Evolutionary conservation across 2,329 filamentous ascomycete genomes (phyloP).

Genomic region (Neospermospora avenae): DNA sequence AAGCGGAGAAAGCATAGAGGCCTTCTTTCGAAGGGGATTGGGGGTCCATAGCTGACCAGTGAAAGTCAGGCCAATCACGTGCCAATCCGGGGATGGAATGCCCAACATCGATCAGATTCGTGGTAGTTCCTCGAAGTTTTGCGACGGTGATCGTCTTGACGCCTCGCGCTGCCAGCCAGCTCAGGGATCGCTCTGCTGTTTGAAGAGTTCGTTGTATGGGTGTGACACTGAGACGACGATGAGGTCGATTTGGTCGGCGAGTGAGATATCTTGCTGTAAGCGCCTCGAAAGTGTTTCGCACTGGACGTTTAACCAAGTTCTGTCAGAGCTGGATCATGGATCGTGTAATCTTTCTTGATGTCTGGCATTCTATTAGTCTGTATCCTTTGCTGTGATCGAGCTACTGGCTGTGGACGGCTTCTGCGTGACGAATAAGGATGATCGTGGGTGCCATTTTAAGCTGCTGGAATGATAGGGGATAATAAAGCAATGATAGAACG

Average conservation of each 20-base stretch:
- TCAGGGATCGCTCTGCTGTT: slow-evolving; percentile 31
- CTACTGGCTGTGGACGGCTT: slow-evolving; percentile 41
- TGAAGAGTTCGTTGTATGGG: slow-evolving; percentile 35
- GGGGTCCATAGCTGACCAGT: slow-evolving; percentile 33
- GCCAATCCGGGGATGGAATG: slow-evolving; percentile 26
- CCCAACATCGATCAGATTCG: slow-evolving; percentile 34
- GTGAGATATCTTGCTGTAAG: slow-evolving; percentile 29
- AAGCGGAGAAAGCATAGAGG: slow-evolving; percentile 29
- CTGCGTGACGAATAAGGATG: slow-evolving; percentile 42
- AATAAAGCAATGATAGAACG: too few species aligned
- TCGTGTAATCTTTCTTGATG: slow-evolving; percentile 27
- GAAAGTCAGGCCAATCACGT: slow-evolving; percentile 33
- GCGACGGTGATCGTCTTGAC: slow-evolving; percentile 30
- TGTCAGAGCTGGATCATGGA: slow-evolving; percentile 29
- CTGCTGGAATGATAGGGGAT: too few species aligned
- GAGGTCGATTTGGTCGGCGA: slow-evolving; percentile 33
- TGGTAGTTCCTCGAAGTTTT: slow-evolving; percentile 35
- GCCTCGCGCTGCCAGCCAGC: slow-evolving; percentile 33
- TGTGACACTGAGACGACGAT: slow-evolving; percentile 34
- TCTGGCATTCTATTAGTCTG: too few species aligned
- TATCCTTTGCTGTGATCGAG: neutral
- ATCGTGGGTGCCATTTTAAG: slow-evolving; percentile 41
- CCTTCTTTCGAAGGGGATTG: slow-evolving; percentile 32
- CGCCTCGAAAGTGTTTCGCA: slow-evolving; percentile 24
- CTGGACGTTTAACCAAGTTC: slow-evolving; percentile 27